Evolutionary conservation across 202 grass and related monocot genomes (phyloP).

Genomic region (Zizania palustris): DNA sequence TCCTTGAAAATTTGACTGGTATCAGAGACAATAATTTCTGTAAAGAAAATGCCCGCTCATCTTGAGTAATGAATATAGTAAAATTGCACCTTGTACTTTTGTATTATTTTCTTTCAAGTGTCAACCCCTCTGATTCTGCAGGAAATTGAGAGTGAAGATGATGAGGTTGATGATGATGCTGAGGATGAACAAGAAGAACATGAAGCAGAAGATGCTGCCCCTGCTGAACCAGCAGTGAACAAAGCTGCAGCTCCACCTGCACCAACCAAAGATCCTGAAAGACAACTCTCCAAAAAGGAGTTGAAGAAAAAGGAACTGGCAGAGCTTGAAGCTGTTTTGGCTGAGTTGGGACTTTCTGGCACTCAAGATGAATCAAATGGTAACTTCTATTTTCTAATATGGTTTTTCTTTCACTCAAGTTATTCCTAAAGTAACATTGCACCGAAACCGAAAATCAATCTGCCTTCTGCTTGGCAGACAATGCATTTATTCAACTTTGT

Average conservation of each 20-base stretch:
- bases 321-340: conserved; percentile 78
- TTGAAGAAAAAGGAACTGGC: conserved; percentile 89
- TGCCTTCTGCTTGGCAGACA: background rate
- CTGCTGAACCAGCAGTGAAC: conserved; percentile 34
- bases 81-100: background rate
- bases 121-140: conserved; percentile 24
- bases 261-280: conserved; percentile 72
- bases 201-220: conserved; percentile 49
- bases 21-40: background rate
- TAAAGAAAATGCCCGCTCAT: background rate
- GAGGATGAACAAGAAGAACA: conserved; percentile 60
- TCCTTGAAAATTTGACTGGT: background rate
- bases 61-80: background rate
- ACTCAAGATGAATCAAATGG: conserved; percentile 55
- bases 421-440: background rate
- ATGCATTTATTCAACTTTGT: background rate
- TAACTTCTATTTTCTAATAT: conserved; percentile 20
- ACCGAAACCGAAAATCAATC: conserved; percentile 6
- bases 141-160: conserved; percentile 91
- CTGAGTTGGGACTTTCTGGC: conserved; percentile 62
- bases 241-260: conserved; percentile 43
- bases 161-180: conserved; percentile 63
- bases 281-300: conserved; percentile 94
- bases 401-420: background rate
- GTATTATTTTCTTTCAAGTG: background rate